These are phyloP conservation scores for Phallus indusiatus DNA, from an alignment of 768 basidiomycete genomes.

Conservation along the genomic window DNA sequence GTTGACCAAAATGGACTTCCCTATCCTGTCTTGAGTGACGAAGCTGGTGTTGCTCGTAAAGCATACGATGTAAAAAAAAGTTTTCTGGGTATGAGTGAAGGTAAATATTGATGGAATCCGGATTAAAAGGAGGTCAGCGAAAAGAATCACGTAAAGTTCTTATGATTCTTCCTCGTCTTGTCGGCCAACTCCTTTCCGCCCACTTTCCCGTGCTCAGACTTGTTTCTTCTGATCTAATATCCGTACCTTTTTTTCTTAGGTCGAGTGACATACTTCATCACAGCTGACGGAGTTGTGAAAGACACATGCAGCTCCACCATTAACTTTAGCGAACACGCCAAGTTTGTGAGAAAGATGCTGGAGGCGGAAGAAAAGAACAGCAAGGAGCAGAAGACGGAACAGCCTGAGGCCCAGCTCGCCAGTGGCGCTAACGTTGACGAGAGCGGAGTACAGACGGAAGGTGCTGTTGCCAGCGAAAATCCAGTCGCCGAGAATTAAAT, in stretches of 20 bases:
- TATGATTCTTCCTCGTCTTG: too few species aligned
- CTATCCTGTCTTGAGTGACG: slow-evolving; percentile 73
- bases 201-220: too few species aligned
- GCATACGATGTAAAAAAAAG: slow-evolving; percentile 59
- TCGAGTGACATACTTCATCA: slow-evolving; percentile 71
- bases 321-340: slow-evolving; percentile 55
- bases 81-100: slow-evolving; percentile 51
- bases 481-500: too few species aligned
- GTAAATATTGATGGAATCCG: slow-evolving; percentile 13
- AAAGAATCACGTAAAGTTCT: too few species aligned
- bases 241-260: slow-evolving; percentile 13
- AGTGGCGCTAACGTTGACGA: too few species aligned
- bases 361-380: slow-evolving; percentile 29
- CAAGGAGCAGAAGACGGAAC: background rate
- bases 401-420: background rate
- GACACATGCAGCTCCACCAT: slow-evolving; percentile 51
- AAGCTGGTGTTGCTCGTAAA: slow-evolving; percentile 49
- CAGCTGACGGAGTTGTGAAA: slow-evolving; percentile 57
- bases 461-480: too few species aligned
- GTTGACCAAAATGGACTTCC: slow-evolving; percentile 61
- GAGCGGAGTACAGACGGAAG: too few species aligned
- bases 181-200: too few species aligned
- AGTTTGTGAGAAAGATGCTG: slow-evolving; percentile 64
- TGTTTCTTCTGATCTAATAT: background rate
- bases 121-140: slow-evolving; percentile 18